A percentile compares a stretch with the other conserved stretches of the same genome.
These are phyloP conservation scores for Dothistroma pini DNA, from an alignment of 2,329 filamentous ascomycete genomes.

Conservation along the genomic window DNA sequence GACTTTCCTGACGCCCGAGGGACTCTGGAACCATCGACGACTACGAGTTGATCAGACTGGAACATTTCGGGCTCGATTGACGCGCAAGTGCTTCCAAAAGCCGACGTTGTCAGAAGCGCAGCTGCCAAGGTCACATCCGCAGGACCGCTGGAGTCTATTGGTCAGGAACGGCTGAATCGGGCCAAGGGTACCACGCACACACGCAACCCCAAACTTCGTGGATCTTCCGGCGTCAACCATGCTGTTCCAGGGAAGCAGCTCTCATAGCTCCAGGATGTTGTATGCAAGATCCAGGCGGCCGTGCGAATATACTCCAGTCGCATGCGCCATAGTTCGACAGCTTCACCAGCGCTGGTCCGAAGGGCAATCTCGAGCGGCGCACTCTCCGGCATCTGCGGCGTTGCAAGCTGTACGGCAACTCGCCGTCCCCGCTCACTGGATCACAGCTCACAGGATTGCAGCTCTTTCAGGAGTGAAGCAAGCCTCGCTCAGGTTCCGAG, in stretches of 20 bases:
- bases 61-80: not conserved
- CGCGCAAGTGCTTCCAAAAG: not conserved
- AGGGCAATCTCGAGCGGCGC: not conserved
- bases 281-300: conserved; percentile 1
- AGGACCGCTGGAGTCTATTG: not conserved
- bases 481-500: not conserved
- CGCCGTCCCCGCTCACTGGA: not conserved
- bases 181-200: conserved; percentile 2
- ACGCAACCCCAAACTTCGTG: not conserved
- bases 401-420: not conserved
- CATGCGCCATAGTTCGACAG: conserved; percentile 1
- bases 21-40: not conserved
- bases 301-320: not conserved
- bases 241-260: conserved; percentile 3
- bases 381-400: not conserved
- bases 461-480: not conserved
- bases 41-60: not conserved
- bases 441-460: not conserved
- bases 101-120: not conserved
- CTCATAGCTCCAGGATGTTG: conserved; percentile 5
- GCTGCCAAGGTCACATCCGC: not conserved
- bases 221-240: not conserved
- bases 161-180: conserved; percentile 2
- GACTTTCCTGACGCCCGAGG: not conserved
- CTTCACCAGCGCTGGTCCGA: conserved; percentile 6